Conservation (phyloP, 2,329 filamentous ascomycete species). For the Epichloe elymi region DNA sequence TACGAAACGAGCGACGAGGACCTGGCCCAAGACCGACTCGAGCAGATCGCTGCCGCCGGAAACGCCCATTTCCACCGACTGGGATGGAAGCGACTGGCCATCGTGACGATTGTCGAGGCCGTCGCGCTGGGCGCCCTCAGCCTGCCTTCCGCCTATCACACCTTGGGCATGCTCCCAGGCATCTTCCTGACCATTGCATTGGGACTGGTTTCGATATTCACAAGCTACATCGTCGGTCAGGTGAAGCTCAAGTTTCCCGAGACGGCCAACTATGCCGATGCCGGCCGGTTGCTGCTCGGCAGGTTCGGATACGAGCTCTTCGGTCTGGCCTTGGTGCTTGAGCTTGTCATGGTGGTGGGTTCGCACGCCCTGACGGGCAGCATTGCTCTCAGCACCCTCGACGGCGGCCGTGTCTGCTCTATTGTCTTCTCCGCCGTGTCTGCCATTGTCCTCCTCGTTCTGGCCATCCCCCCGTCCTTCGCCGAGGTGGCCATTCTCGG, state of each 20-base stretch:
- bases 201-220: slow-evolving; percentile 35
- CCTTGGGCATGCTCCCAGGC: slow-evolving; percentile 38
- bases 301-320: slow-evolving; percentile 47
- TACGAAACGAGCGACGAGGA: slow-evolving; percentile 15
- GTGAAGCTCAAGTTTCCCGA: slow-evolving; percentile 37
- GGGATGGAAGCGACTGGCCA: slow-evolving; percentile 42
- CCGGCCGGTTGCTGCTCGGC: slow-evolving; percentile 48
- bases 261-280: slow-evolving; percentile 54
- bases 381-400: slow-evolving; percentile 53
- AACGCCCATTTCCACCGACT: slow-evolving; percentile 37
- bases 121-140: slow-evolving; percentile 41
- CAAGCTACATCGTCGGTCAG: slow-evolving; percentile 32
- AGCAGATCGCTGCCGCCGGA: slow-evolving; percentile 28
- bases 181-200: slow-evolving; percentile 22
- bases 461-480: slow-evolving; percentile 35
- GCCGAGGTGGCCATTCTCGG: slow-evolving; percentile 36
- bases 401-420: slow-evolving; percentile 36
- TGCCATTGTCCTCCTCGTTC: slow-evolving; percentile 30
- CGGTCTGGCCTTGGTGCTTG: slow-evolving; percentile 48
- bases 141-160: slow-evolving; percentile 38
- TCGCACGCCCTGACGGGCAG: slow-evolving; percentile 53
- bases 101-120: slow-evolving; percentile 43
- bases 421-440: slow-evolving; percentile 32
- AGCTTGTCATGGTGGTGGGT: slow-evolving; percentile 52
- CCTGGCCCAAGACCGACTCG: slow-evolving; percentile 22